phyloP scores from a whole-genome alignment of 257 asterid species.

The Striga asiatica region DNA sequence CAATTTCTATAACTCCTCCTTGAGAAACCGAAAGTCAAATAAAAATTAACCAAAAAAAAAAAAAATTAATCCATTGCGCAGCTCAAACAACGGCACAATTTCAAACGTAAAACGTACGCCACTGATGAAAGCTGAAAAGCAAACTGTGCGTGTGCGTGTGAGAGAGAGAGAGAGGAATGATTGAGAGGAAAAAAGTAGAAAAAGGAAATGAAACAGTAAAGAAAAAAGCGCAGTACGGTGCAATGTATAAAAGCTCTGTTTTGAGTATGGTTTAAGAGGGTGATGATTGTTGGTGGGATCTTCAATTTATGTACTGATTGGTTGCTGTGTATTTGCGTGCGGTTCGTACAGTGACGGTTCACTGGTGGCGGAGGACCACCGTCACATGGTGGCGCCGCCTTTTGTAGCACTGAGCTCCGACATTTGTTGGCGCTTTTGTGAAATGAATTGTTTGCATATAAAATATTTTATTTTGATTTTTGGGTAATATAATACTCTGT shows the following conservation, averaged over 20 bases:
- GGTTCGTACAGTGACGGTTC: background rate
- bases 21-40: background rate
- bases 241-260: slow-evolving; percentile 15
- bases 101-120: slow-evolving; percentile 16
- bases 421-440: slow-evolving; percentile 15
- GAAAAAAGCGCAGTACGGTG: slow-evolving; percentile 18
- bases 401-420: background rate
- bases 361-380: too few relatives aligned
- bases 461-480: too few relatives aligned
- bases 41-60: background rate
- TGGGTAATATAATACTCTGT: too few relatives aligned
- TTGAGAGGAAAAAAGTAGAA: slow-evolving; percentile 10
- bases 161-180: slow-evolving; percentile 14
- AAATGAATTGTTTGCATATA: too few relatives aligned
- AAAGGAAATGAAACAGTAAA: slow-evolving; percentile 16
- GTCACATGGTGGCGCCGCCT: slow-evolving; percentile 31
- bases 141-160: slow-evolving; percentile 11
- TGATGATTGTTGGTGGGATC: slow-evolving; percentile 8
- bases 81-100: slow-evolving; percentile 35
- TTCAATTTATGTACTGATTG: slow-evolving; percentile 4
- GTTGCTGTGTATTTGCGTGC: background rate
- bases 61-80: background rate
- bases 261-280: background rate
- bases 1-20: background rate
- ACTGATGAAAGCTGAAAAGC: slow-evolving; percentile 15